Evolutionary conservation across 2,329 filamentous ascomycete genomes (phyloP).

Genomic region (Ambrosiella xylebori): DNA sequence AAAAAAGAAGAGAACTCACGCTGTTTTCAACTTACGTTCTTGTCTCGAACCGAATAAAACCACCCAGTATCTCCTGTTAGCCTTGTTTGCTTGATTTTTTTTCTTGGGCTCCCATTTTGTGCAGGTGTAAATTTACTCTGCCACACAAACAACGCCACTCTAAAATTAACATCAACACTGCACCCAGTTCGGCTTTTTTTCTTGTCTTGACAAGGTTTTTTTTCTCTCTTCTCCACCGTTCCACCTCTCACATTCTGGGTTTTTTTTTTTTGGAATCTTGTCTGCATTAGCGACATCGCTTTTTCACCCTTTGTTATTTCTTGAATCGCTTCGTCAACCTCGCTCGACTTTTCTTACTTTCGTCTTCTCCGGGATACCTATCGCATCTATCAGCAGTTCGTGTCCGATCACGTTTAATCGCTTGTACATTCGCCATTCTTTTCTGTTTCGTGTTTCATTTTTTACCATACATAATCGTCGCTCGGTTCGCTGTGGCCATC

Average conservation of each 20-base stretch:
- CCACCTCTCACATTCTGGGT: background rate
- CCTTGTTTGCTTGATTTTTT: background rate
- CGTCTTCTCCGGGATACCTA: background rate
- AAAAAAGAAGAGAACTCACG: background rate
- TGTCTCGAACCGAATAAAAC: background rate
- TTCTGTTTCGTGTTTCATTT: constrained; percentile 10
- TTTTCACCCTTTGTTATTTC: background rate
- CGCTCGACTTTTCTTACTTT: constrained; percentile 1
- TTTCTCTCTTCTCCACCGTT: constrained; percentile 2
- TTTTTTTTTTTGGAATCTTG: background rate
- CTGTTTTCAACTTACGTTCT: constrained; percentile 3
- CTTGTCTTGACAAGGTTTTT: too few relatives aligned
- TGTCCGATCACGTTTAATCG: constrained; percentile 9
- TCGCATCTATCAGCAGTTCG: background rate
- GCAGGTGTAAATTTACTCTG: background rate
- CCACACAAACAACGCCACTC: background rate
- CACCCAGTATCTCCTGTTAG: background rate
- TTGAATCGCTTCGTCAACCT: constrained; percentile 5
- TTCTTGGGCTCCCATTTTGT: background rate
- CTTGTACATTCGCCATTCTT: constrained; percentile 15
- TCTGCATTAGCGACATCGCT: background rate
- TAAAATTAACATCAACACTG: too few relatives aligned
- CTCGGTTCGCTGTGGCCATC: constrained; percentile 4
- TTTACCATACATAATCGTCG: constrained; percentile 12
- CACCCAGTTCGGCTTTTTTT: too few relatives aligned